Evolutionary conservation across 305 asterid species (phyloP), one percentile per base, ranked within the genome.

Genomic region (Monarda citriodora): DNA sequence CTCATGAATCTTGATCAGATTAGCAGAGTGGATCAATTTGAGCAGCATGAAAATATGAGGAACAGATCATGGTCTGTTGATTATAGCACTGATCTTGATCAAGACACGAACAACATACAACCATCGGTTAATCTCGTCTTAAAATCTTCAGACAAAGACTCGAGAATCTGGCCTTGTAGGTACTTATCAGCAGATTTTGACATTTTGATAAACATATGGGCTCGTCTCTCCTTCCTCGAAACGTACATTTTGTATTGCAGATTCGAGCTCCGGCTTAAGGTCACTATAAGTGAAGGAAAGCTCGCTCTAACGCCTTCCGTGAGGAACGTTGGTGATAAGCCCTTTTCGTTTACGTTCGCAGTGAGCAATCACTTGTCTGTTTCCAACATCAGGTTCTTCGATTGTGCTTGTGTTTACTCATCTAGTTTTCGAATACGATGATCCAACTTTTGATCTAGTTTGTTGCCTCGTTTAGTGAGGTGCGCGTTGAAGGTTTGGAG

Each of bases 401-500:
- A 68, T 25, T 58, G 59, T 32, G 56, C 58, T 64, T 22, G 4
- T 6, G 2, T 14, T 16, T 8, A 14, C 1, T 13, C 14, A 2
- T 23, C 8, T 16, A 32, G 22, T 12, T 18, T 60, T 7, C 23
- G 32, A 12, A 29, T 32, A 16, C 41, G 5, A n/a, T 42, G 20
- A 1, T 13, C 32, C 4, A 4, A 9, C 13, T 1, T 21, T 6
- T 37, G 49, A 37, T 21, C 7, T 12, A 20, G 18, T 20, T 1
- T 56, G 32, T 37, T 37, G 21, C 34, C 21, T 37, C 34, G 31
- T 15, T 73, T 22, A 86, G 91, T 67, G 95, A 86, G 63, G 90
- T 86, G 58, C 86, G 95, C 4, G 76, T 86, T 46, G 95, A 86
- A 73, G 95, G 95, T 34, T 68, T 86, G 73, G 95, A 86, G 72